phyloP scores from a whole-genome alignment of 805 yeast genomes.

The Schwanniomyces sp. region DNA sequence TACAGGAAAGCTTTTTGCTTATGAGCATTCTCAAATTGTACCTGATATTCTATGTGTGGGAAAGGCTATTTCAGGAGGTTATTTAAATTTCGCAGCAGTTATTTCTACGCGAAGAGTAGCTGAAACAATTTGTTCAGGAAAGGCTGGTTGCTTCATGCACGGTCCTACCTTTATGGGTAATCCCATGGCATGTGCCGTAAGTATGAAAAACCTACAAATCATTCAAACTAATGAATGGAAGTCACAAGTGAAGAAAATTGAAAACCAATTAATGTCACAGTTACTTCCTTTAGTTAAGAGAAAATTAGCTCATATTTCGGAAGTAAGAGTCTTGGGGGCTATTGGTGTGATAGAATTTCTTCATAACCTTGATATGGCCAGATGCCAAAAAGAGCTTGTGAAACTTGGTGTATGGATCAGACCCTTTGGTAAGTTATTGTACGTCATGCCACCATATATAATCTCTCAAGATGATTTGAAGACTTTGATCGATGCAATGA shows the following conservation, averaged over 20 bases:
- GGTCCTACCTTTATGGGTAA: slow-evolving; percentile 98
- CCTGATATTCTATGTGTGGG: slow-evolving; percentile 53
- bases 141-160: slow-evolving; percentile 46
- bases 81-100: slow-evolving; percentile 85
- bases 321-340: slow-evolving; percentile 76
- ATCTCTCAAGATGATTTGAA: slow-evolving; percentile 82
- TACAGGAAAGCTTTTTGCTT: slow-evolving; percentile 46
- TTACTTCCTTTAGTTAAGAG: slow-evolving; percentile 39
- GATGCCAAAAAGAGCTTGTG: slow-evolving; percentile 83
- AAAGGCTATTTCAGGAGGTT: slow-evolving; percentile 50
- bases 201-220: slow-evolving; percentile 76
- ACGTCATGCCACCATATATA: slow-evolving; percentile 94
- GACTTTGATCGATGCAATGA: slow-evolving; percentile 76
- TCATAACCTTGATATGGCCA: slow-evolving; percentile 71
- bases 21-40: slow-evolving; percentile 44
- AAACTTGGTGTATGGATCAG: slow-evolving; percentile 90
- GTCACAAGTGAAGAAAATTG: slow-evolving; percentile 77
- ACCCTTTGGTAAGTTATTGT: slow-evolving; percentile 92
- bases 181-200: slow-evolving; percentile 89
- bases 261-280: slow-evolving; percentile 55
- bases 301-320: slow-evolving; percentile 52
- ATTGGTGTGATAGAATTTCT: slow-evolving; percentile 39
- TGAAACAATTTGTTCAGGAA: slow-evolving; percentile 88
- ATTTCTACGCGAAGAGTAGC: slow-evolving; percentile 86
- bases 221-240: background rate